Percentiles rank a stretch among this genome's conserved stretches.
phyloP scores from a whole-genome alignment of 2,329 filamentous ascomycete genomes.

The Pseudogymnoascus sp. region DNA sequence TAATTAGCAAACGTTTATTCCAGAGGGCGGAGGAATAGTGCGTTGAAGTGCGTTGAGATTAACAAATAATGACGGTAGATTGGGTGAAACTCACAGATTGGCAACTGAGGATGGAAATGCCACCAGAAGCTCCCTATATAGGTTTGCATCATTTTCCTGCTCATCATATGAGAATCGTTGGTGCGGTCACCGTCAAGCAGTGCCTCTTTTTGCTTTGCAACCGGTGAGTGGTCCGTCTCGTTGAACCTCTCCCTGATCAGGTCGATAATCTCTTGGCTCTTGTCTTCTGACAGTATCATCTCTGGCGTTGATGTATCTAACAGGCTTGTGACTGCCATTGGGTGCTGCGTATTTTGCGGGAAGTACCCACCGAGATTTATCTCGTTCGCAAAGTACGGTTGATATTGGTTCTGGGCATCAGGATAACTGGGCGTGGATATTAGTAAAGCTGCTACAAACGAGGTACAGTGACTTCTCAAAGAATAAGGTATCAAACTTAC shows the following conservation, averaged over 20 bases:
- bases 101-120: constrained; percentile 88
- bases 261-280: constrained; percentile 73
- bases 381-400: constrained; percentile 42
- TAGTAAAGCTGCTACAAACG: constrained; percentile 1
- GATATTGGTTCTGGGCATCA: constrained; percentile 42
- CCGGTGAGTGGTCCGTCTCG: constrained; percentile 65
- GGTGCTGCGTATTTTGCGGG: constrained; percentile 55
- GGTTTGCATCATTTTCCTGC: constrained; percentile 88
- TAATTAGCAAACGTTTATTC: neutral
- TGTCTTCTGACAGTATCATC: constrained; percentile 75
- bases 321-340: constrained; percentile 83
- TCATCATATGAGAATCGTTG: constrained; percentile 58
- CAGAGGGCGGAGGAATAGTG: neutral
- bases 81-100: constrained; percentile 46
- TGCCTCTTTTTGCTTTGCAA: constrained; percentile 65
- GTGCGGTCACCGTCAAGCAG: constrained; percentile 72
- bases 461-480: constrained; percentile 9
- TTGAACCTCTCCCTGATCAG: constrained; percentile 76
- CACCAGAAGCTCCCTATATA: constrained; percentile 93
- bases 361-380: constrained; percentile 47
- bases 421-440: constrained; percentile 37
- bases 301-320: constrained; percentile 74
- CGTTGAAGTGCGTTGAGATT: neutral
- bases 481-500: constrained; percentile 31
- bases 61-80: neutral